These are phyloP conservation scores for Thalassiosira pacifica DNA, from an alignment of 352 stramenopile species.

Conservation along the genomic window DNA sequence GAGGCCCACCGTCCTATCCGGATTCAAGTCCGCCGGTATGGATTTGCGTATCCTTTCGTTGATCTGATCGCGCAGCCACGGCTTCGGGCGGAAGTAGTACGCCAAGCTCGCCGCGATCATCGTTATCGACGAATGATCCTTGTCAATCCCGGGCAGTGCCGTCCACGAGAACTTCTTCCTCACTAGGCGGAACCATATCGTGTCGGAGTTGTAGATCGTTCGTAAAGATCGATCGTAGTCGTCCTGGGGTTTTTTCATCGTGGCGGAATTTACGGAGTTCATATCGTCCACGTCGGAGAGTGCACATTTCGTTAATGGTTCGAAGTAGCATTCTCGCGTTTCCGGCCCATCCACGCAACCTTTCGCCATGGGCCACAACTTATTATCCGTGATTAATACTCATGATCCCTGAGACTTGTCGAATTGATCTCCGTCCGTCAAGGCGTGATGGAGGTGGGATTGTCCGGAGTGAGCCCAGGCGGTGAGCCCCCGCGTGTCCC, in stretches of 20 bases:
- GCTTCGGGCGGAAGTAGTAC: slow-evolving; percentile 55
- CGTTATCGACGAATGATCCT: slow-evolving; percentile 29
- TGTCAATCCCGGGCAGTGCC: slow-evolving; percentile 14
- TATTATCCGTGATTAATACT: slow-evolving; percentile 55
- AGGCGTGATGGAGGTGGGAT: slow-evolving; percentile 50
- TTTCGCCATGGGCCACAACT: slow-evolving; percentile 58
- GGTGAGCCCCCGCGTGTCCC: slow-evolving; percentile 52
- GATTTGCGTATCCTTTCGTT: slow-evolving; percentile 40
- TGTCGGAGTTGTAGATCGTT: slow-evolving; percentile 51
- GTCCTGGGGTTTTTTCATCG: slow-evolving; percentile 26
- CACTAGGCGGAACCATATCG: slow-evolving; percentile 33
- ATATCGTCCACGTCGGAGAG: slow-evolving; percentile 49
- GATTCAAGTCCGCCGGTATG: slow-evolving; percentile 51
- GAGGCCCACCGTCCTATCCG: slow-evolving; percentile 57
- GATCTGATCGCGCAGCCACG: slow-evolving; percentile 51
- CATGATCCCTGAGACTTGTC: slow-evolving; percentile 23
- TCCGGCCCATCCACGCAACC: slow-evolving; percentile 47
- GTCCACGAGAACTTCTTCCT: slow-evolving; percentile 45
- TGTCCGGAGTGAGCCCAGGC: slow-evolving; percentile 48
- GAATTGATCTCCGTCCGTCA: slow-evolving; percentile 57
- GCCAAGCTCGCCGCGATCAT: slow-evolving; percentile 45
- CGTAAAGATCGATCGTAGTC: slow-evolving; percentile 54
- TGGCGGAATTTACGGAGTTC: too few relatives aligned
- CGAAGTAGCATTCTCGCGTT: slow-evolving; percentile 65
- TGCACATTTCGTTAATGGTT: slow-evolving; percentile 44